phyloP scores from a whole-genome alignment of 1,284 basidiomycete species.

The Erythrobasidium hasegawianum region DNA sequence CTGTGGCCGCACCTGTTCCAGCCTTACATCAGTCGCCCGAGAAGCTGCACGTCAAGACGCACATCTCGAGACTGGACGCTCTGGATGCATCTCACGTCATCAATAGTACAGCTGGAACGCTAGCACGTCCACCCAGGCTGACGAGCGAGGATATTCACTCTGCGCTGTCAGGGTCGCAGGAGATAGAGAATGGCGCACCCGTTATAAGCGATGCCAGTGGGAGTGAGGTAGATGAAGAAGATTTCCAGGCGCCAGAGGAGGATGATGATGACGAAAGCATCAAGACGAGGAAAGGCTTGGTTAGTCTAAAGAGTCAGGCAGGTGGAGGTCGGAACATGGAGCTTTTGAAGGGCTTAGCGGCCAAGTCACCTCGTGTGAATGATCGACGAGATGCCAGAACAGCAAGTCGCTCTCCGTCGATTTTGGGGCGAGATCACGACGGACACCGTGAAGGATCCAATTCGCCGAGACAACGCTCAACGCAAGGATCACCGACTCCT shows the following conservation, averaged over 20 bases:
- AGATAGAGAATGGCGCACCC: neutral
- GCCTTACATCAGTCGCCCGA: slow-evolving; percentile 3
- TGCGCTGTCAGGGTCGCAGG: neutral
- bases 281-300: slow-evolving; percentile 18
- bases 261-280: slow-evolving; percentile 39
- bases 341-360: slow-evolving; percentile 23
- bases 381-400: neutral
- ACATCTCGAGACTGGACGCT: slow-evolving; percentile 23
- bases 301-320: slow-evolving; percentile 25
- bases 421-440: slow-evolving; percentile 5
- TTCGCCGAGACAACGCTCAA: neutral
- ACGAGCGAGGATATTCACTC: neutral
- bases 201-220: slow-evolving; percentile 8
- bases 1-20: slow-evolving; percentile 43
- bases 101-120: slow-evolving; percentile 24
- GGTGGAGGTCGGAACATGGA: slow-evolving; percentile 30
- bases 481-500: neutral
- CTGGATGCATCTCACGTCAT: slow-evolving; percentile 29
- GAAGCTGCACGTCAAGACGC: slow-evolving; percentile 5
- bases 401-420: slow-evolving; percentile 11
- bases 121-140: slow-evolving; percentile 1
- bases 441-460: neutral
- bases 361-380: slow-evolving; percentile 2
- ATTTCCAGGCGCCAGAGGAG: slow-evolving; percentile 35
- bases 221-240: slow-evolving; percentile 35